phyloP scores from a whole-genome alignment of 495 filamentous ascomycete genomes.

The Penicillium paxilli region DNA sequence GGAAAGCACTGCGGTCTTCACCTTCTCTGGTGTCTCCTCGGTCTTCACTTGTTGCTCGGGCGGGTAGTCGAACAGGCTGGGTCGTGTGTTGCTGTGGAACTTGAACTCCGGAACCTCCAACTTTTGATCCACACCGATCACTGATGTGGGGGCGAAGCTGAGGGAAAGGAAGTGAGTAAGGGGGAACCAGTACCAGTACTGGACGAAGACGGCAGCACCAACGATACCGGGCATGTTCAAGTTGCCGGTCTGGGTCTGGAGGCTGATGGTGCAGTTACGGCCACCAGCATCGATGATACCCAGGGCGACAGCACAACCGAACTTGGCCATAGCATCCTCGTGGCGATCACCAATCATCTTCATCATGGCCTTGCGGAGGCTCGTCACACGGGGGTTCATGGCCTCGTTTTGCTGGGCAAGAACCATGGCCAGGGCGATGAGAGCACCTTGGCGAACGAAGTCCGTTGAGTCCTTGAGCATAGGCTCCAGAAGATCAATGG shows the following conservation, averaged over 20 bases:
- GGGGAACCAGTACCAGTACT: slow-evolving; percentile 99
- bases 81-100: slow-evolving; percentile 89
- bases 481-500: slow-evolving; percentile 93
- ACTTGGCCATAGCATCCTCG: slow-evolving; percentile 99
- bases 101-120: slow-evolving; percentile 95
- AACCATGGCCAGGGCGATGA: slow-evolving; percentile 95
- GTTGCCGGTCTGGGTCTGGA: slow-evolving; percentile 97
- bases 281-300: slow-evolving; percentile 99
- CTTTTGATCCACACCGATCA: slow-evolving; percentile 91
- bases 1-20: slow-evolving; percentile 94
- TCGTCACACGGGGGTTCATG: slow-evolving; percentile 87
- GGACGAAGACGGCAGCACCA: slow-evolving; percentile 96
- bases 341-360: slow-evolving; percentile 94
- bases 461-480: slow-evolving; percentile 99
- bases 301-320: slow-evolving; percentile 88
- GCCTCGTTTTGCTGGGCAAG: slow-evolving; percentile 96
- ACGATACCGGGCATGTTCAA: slow-evolving; percentile 97
- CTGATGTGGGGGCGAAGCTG: slow-evolving; percentile 88
- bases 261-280: slow-evolving; percentile 95
- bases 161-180: slow-evolving; percentile 96
- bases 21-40: slow-evolving; percentile 89
- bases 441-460: slow-evolving; percentile 96
- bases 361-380: slow-evolving; percentile 79
- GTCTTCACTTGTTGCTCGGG: slow-evolving; percentile 93
- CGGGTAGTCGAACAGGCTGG: slow-evolving; percentile 96